Evolutionary conservation across 129 eudicot genomes (phyloP), one percentile per base, ranked within the genome.

Genomic region (Saposhnikovia divaricata): DNA sequence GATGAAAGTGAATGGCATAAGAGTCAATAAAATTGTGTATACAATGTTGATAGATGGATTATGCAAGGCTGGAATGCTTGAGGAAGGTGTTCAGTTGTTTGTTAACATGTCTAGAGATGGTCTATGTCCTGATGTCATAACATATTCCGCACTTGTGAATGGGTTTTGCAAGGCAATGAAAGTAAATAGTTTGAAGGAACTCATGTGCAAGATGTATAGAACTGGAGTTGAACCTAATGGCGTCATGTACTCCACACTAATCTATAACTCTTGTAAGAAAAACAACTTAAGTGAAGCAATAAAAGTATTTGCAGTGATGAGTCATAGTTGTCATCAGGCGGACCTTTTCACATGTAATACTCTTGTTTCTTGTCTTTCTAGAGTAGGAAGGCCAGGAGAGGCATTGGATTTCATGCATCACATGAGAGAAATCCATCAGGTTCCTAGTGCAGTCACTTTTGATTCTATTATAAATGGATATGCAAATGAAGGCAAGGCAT

Each of bases 111-210:
- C 76, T n/a, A 66, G 83, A 87, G 82, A 86, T 77, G 85, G 88
- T 77, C 61, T 86, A 65, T 27, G 28, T 83, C 90, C 96, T 69
- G 98, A 94, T 83, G 85, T 94, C 42, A 70, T 94, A 40, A 90
- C 93, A 43, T 94, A 88, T 89, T 90, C 98, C 1, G 90, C 87
- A 46, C 89, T 94, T 76, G 75, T 94, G 71, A 90, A 90, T 90
- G 97, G 96, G 47, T 90, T 88, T 84, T 87, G 86, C 85, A 88
- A 80, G 79, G 87, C 84, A 46, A 97, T 97, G 46, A 91, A 77
- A 80, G 85, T 85, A 77, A 75, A 68, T 25, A 84, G 55, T 51
- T 87, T 85, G 39, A 90, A 85, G 86, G 96, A 91, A 88, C 81
- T 94, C 39, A 74, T 94, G 43, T 86, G 96, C 85, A 89, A 85